Evolutionary conservation across 192 early-diverging fungal genomes (phyloP).

Genomic region (Podila epigama): DNA sequence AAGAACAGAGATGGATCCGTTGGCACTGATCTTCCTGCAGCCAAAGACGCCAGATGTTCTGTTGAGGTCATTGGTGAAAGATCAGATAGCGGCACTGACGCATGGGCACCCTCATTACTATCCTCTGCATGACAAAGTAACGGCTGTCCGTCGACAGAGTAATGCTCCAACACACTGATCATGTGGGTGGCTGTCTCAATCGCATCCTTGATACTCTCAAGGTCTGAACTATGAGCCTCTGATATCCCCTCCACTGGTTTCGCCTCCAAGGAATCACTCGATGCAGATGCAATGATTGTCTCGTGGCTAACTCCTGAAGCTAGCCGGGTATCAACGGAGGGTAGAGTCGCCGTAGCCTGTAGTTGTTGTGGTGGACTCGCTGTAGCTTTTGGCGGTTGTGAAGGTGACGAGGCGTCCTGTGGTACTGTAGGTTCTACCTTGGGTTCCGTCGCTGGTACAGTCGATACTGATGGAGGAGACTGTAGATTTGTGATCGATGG

Average conservation of each 20-base stretch:
- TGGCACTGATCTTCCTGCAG: conserved; percentile 16
- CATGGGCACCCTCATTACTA: conserved; percentile 18
- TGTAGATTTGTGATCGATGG: neutral
- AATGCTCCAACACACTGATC: conserved; percentile 39
- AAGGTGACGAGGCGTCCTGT: no score
- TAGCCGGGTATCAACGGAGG: no score
- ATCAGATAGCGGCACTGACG: conserved; percentile 27
- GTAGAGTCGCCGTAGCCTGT: no score
- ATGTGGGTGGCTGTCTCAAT: conserved; percentile 45
- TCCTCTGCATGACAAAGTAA: conserved; percentile 35
- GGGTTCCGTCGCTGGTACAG: no score
- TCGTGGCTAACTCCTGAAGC: conserved; percentile 7
- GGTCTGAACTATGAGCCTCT: conserved; percentile 27
- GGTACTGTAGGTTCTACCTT: no score
- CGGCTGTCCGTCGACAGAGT: conserved; percentile 44
- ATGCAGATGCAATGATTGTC: conserved; percentile 2
- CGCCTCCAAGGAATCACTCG: neutral
- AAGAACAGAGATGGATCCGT: conserved; percentile 31
- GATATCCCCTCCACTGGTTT: neutral
- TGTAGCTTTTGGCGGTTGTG: no score
- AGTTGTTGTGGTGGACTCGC: no score
- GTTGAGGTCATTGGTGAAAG: conserved; percentile 45
- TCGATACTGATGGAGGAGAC: neutral
- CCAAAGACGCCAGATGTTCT: conserved; percentile 36
- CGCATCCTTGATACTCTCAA: conserved; percentile 43